phyloP scores from a whole-genome alignment of 2,329 filamentous ascomycete genomes.

The Ophioceras dolichostomum region DNA sequence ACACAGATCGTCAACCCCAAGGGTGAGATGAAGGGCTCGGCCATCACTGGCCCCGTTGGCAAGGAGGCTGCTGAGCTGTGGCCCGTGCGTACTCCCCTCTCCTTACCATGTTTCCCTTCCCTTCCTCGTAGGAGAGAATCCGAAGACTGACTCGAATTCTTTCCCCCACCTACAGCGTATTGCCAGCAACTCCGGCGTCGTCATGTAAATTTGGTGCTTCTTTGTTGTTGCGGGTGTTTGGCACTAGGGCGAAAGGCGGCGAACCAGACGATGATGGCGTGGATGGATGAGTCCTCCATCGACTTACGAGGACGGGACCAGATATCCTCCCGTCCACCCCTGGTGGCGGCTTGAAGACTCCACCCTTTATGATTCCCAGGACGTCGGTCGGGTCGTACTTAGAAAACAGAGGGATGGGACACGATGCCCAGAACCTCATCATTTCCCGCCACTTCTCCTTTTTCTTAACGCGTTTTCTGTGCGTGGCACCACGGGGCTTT shows the following conservation, averaged over 20 bases:
- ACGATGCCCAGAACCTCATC: too few species aligned
- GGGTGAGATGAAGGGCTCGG: conserved; percentile 99
- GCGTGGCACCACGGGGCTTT: too few species aligned
- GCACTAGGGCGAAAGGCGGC: background rate
- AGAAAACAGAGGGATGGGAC: too few species aligned
- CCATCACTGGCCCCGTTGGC: conserved; percentile 97
- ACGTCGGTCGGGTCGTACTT: too few species aligned
- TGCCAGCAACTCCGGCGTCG: conserved; percentile 98
- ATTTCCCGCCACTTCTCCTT: too few species aligned
- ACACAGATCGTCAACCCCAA: conserved; percentile 96
- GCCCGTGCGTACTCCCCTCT: conserved; percentile 57
- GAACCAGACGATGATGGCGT: too few species aligned
- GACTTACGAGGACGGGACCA: too few species aligned
- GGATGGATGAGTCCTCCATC: too few species aligned
- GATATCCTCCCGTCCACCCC: too few species aligned
- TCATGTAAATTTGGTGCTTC: conserved; percentile 75
- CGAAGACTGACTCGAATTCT: conserved; percentile 11
- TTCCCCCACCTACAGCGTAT: conserved; percentile 59
- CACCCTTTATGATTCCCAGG: too few species aligned
- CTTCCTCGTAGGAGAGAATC: background rate
- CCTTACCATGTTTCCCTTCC: background rate
- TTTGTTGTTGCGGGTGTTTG: background rate
- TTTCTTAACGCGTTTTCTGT: too few species aligned
- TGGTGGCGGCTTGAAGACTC: too few species aligned
- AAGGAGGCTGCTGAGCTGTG: conserved; percentile 99